A percentile compares a stretch with the other conserved stretches of the same genome.
Conservation (phyloP, 768 basidiomycete genomes). For the Suillus americanus region DNA sequence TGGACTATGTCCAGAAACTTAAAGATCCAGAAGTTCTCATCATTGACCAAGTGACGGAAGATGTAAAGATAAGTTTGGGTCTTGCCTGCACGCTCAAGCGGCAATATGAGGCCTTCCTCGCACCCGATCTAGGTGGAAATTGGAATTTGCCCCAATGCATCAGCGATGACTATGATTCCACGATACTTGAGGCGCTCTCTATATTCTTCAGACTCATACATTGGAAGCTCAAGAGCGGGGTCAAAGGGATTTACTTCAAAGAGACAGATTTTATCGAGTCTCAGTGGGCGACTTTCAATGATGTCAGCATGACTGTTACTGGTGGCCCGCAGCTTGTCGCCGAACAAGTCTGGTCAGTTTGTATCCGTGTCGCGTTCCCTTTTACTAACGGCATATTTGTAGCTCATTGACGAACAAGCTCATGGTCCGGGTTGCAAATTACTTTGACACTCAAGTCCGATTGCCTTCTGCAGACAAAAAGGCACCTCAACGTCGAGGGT, state of each 20-base stretch:
- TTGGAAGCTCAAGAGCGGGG: constrained; percentile 92
- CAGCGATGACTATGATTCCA: constrained; percentile 85
- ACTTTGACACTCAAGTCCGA: constrained; percentile 92
- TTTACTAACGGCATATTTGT: constrained; percentile 3
- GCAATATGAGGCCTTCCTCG: constrained; percentile 90
- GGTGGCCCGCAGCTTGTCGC: constrained; percentile 91
- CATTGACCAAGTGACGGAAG: constrained; percentile 92
- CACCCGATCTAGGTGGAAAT: constrained; percentile 80
- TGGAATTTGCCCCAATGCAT: constrained; percentile 92
- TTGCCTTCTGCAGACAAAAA: constrained; percentile 53
- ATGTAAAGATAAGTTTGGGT: constrained; percentile 86
- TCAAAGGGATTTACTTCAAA: constrained; percentile 92
- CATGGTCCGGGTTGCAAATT: constrained; percentile 89
- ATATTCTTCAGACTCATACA: constrained; percentile 94
- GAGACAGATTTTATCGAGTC: constrained; percentile 98
- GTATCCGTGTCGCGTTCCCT: constrained; percentile 2
- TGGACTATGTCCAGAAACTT: constrained; percentile 86
- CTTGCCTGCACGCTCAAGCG: constrained; percentile 93
- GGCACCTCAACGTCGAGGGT: constrained; percentile 23
- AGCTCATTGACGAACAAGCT: constrained; percentile 92
- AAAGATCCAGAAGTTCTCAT: constrained; percentile 87
- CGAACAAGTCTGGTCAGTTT: constrained; percentile 87
- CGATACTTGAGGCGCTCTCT: constrained; percentile 82
- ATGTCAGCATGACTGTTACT: constrained; percentile 83
- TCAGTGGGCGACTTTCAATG: constrained; percentile 94